Evolutionary conservation across 192 early-diverging fungal genomes (phyloP).

Genomic region (Umbelopsis sp.): DNA sequence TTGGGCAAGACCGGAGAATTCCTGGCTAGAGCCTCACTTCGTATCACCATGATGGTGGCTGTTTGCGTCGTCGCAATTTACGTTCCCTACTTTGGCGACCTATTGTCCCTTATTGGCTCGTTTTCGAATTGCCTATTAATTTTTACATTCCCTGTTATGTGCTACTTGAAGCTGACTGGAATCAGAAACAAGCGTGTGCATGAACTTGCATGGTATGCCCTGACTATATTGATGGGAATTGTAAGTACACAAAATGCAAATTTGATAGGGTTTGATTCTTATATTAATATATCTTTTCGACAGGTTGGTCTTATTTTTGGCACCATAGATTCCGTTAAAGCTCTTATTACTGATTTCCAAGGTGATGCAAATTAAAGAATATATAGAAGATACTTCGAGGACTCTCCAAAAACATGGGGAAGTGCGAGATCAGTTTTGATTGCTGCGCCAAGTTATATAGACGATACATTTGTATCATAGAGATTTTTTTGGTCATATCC

Average conservation of each 20-base stretch:
- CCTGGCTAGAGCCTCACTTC: conserved; percentile 50
- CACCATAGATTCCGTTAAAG: conserved; percentile 62
- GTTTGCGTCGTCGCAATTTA: conserved; percentile 63
- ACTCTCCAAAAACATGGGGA: no score
- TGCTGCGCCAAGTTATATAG: no score
- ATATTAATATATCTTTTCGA: no score
- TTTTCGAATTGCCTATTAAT: conserved; percentile 70
- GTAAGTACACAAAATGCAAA: conserved; percentile 34
- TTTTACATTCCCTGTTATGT: conserved; percentile 74
- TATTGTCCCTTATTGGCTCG: conserved; percentile 76
- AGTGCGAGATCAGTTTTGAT: no score
- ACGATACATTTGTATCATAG: no score
- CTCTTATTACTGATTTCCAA: conserved; percentile 36
- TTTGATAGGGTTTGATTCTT: neutral
- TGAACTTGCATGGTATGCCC: conserved; percentile 45
- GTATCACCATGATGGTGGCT: conserved; percentile 54
- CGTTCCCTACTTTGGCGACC: conserved; percentile 79
- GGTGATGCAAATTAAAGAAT: no score
- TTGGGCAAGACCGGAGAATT: conserved; percentile 51
- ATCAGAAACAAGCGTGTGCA: conserved; percentile 37
- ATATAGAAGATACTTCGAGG: no score
- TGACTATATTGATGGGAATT: conserved; percentile 66
- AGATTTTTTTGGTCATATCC: no score
- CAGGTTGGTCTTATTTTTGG: conserved; percentile 49
- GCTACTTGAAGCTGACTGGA: conserved; percentile 72